A percentile compares a stretch with the other conserved stretches of the same genome.
Evolutionary conservation across 495 filamentous ascomycete species (phyloP).

Genomic region (Aspergillus egyptiacus): DNA sequence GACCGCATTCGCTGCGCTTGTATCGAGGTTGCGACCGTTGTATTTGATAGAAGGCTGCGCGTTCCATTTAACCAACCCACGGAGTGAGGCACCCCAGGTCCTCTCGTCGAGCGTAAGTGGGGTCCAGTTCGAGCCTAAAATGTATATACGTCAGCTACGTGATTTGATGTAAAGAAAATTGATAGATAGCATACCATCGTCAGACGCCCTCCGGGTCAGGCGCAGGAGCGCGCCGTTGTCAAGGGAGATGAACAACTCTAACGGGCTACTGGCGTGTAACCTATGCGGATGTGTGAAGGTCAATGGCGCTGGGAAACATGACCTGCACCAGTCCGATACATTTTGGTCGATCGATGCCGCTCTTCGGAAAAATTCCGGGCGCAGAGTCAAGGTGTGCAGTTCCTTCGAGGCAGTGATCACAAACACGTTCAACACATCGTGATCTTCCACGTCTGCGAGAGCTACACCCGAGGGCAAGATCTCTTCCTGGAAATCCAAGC

Average conservation of each 20-base stretch:
- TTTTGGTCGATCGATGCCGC: conserved; percentile 61
- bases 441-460: conserved; percentile 70
- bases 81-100: conserved; percentile 67
- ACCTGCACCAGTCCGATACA: conserved; percentile 69
- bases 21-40: conserved; percentile 60
- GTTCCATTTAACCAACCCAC: conserved; percentile 65
- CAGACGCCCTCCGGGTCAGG: conserved; percentile 58
- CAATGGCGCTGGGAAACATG: conserved; percentile 62
- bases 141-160: conserved; percentile 15
- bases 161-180: not conserved
- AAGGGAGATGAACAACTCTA: conserved; percentile 72
- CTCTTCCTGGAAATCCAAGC: conserved; percentile 64
- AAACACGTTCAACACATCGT: conserved; percentile 73
- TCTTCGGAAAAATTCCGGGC: conserved; percentile 72
- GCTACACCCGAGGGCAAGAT: conserved; percentile 72
- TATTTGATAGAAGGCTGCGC: conserved; percentile 59
- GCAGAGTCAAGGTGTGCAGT: conserved; percentile 73
- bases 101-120: conserved; percentile 75
- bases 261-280: conserved; percentile 62
- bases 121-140: conserved; percentile 57
- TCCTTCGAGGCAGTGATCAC: conserved; percentile 71
- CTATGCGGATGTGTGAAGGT: conserved; percentile 75
- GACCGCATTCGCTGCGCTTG: conserved; percentile 58
- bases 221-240: conserved; percentile 76
- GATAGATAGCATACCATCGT: conserved; percentile 49